A percentile compares a stretch with the other conserved stretches of the same genome.
Conservation (phyloP, 129 eudicot species). For the Tagetes erecta region DNA sequence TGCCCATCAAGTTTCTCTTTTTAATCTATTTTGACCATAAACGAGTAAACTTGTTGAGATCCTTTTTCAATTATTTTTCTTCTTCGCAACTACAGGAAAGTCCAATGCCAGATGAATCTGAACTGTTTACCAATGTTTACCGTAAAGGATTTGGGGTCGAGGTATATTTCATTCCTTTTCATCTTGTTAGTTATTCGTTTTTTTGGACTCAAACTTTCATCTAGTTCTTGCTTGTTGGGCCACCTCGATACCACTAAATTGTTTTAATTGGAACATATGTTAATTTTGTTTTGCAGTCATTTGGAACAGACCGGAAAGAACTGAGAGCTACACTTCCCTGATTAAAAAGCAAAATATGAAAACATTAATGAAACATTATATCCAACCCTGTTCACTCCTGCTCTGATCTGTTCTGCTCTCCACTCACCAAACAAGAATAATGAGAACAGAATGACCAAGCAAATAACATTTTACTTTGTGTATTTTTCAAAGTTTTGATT, state of each 20-base stretch:
- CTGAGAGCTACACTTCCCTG: conserved; percentile 72
- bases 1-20: neutral
- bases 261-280: neutral
- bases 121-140: conserved; percentile 80
- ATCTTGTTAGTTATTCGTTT: neutral
- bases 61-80: conserved; percentile 9
- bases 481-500: conserved; percentile 18
- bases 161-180: conserved; percentile 49
- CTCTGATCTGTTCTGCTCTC: neutral
- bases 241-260: neutral
- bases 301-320: conserved; percentile 91
- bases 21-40: neutral
- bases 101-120: conserved; percentile 82
- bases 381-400: neutral
- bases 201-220: too few species aligned
- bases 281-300: conserved; percentile 53
- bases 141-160: conserved; percentile 84
- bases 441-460: conserved; percentile 29
- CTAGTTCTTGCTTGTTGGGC: neutral
- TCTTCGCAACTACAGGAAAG: conserved; percentile 61
- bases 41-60: too few species aligned
- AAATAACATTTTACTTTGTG: conserved; percentile 19
- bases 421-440: conserved; percentile 28
- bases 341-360: conserved; percentile 27
- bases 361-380: neutral